Conservation (phyloP, 169 alveolate genomes). For the Plasmodium vivax region DNA sequence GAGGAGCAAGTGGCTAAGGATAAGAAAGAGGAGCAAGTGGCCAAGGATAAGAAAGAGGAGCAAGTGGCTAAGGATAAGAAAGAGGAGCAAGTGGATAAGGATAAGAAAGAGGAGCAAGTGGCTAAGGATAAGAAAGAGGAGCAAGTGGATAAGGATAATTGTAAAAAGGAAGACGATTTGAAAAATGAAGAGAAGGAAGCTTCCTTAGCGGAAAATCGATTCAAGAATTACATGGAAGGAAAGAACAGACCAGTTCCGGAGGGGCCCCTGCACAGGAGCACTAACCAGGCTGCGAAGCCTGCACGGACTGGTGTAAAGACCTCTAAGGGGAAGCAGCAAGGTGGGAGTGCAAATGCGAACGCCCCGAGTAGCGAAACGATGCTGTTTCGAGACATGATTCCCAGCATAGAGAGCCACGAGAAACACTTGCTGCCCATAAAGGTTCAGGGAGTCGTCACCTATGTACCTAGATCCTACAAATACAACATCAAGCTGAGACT, state of each 20-base stretch:
- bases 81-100: not conserved
- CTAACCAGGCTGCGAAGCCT: not conserved
- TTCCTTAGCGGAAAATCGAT: not conserved
- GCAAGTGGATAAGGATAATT: not conserved
- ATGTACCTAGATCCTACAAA: slow-evolving; percentile 18
- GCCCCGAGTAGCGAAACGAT: not conserved
- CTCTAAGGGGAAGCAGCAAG: not conserved
- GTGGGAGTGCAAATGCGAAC: not conserved
- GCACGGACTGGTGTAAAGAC: not conserved
- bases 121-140: too few relatives aligned
- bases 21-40: too few relatives aligned
- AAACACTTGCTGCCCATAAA: slow-evolving; percentile 5
- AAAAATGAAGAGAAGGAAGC: not conserved
- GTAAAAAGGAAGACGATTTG: not conserved
- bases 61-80: not conserved
- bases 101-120: not conserved
- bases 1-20: too few relatives aligned
- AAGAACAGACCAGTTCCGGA: not conserved
- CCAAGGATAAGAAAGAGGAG: not conserved
- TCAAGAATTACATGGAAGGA: not conserved
- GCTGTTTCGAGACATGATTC: not conserved
- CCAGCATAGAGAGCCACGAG: slow-evolving; percentile 1
- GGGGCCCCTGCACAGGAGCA: not conserved
- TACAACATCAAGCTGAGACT: slow-evolving; percentile 51
- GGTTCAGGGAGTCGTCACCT: slow-evolving; percentile 22